Base-by-base conservation (phyloP, 768 basidiomycete genomes). In the Phylloporus sp. region DNA sequence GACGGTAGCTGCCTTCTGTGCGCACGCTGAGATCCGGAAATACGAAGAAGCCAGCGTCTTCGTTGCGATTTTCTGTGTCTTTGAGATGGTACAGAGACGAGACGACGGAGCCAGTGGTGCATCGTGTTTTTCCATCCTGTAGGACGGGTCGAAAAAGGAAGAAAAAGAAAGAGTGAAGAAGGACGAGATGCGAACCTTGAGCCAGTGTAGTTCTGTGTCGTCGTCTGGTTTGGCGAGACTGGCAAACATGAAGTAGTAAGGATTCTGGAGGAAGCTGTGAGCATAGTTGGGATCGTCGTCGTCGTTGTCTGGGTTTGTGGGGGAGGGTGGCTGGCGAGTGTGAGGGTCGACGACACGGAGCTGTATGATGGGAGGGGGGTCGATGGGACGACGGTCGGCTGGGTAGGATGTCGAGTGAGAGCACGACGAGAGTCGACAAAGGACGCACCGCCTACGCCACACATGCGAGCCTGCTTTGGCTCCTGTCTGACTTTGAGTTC, bases 351-450 rank as follows among this genome's bases (percentile, higher is more conserved):
- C 74, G 44, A 96, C 89, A 44, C 86, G 82, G 8, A 97, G 81
- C 66, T 95, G 91, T n/a, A 97, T 83, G 69, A 97, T 93, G 15
- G 94, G 93, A 1, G 93, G 92, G 0, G 94, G 94, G 73, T 97
- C 93, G 62, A 97, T 92, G 3, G 94, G 93, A 29, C 93, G 77
- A n/a, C 93, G 79, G 76, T 95, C 94, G 45, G 90, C 92, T 87
- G 69, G 28, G n/a, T 27, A 20, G 4, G 42, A 31, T n/a, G n/a
- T n/a, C n/a, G 49, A 34, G 37, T 42, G 24, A 49, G 51, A 42
- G 21, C 18, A 35, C 20, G 13, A 36, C 29, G 17, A 35, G 43
- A 62, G 54, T n/a, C n/a, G n/a, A n/a, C n/a, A n/a, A 58, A 54
- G 79, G 80, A 78, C 75, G 82, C 81, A 55, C 90, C 88, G 34